Base-by-base conservation (phyloP, 768 basidiomycete genomes). In the Auricularia sp. region DNA sequence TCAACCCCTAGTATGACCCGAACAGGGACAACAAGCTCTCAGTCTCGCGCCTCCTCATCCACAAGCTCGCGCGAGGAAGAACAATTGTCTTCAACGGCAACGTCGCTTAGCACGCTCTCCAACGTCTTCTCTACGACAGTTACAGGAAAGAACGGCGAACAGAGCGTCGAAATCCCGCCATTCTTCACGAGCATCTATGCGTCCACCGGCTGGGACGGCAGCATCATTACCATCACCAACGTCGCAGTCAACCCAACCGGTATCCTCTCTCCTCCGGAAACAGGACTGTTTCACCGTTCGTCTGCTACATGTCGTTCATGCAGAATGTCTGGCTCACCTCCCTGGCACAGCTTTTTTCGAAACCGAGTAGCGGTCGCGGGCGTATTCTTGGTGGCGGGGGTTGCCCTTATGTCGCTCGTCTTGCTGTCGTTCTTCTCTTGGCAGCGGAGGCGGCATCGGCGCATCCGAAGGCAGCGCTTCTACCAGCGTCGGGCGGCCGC, bases 391-490 rank as follows among this genome's bases (percentile, higher is more conserved):
- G 77, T 74, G 21, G 75, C 78, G 36, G 78, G 77, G 5, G 67
- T 59, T 8, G 56, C 56, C 7, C 85, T 77, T 35, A 86, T 83
- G 24, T 85, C 81, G 61, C 91, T 85, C 64, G 70, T 85, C 47
- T 78, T 91, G 61, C 90, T 84, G 82, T 78, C 88, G 64, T 75
- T 89, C 68, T 90, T 91, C 72, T 87, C 84, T 62, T 72, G 89
- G 64, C 85, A 85, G 33, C 82, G 88, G 61, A 83, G 86, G 66
- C 82, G 86, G 58, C 80, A 85, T 37, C 83, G 80, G 51, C 80
- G 76, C 39, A 77, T 80, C 6, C 56, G 56, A 10, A 24, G 13
- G 21, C 56, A 34, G 21, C 56, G 44, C 62, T 45, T n/a, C 16
- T 21, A 34, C 21, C 62, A 35, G 18, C 47, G 47, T 10, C 14